Conservation (phyloP, 176 grass and related monocot genomes). For the Rhynchospora pubera region DNA sequence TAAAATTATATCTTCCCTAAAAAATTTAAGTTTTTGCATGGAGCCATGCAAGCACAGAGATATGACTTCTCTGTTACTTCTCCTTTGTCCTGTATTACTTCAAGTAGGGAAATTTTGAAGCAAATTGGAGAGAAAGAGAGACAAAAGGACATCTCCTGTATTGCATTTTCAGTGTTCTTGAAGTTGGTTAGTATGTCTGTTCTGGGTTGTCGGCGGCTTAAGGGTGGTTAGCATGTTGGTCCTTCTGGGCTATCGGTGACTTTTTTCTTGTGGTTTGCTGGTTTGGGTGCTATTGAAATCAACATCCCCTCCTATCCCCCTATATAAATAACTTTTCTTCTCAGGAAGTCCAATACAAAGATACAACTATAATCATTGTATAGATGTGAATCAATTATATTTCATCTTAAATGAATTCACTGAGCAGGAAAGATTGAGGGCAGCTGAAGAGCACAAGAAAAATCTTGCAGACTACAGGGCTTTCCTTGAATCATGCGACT, state of each 20-base stretch:
- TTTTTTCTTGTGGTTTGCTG: not conserved
- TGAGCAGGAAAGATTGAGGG: constrained; percentile 85
- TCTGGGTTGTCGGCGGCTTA: not conserved
- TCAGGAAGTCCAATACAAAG: not conserved
- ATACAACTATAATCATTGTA: not conserved
- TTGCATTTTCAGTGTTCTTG: not conserved
- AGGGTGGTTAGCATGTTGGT: not conserved
- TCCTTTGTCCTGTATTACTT: not conserved
- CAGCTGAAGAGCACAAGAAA: constrained; percentile 67
- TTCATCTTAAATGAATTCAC: not conserved
- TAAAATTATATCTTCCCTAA: not conserved
- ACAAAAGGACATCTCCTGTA: not conserved
- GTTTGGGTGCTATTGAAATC: not conserved
- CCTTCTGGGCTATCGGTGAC: not conserved
- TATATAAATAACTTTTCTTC: not conserved
- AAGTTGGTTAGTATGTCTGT: not conserved
- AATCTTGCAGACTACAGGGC: constrained; percentile 66
- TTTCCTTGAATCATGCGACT: constrained; percentile 95
- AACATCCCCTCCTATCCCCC: not conserved
- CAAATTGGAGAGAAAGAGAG: not conserved
- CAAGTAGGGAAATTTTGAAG: not conserved
- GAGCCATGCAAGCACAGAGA: not conserved
- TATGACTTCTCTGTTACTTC: not conserved
- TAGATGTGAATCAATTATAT: not conserved
- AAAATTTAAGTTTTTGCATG: not conserved